Base-by-base conservation (phyloP, 2,329 filamentous ascomycete genomes). In the Fusarium nodosum region DNA sequence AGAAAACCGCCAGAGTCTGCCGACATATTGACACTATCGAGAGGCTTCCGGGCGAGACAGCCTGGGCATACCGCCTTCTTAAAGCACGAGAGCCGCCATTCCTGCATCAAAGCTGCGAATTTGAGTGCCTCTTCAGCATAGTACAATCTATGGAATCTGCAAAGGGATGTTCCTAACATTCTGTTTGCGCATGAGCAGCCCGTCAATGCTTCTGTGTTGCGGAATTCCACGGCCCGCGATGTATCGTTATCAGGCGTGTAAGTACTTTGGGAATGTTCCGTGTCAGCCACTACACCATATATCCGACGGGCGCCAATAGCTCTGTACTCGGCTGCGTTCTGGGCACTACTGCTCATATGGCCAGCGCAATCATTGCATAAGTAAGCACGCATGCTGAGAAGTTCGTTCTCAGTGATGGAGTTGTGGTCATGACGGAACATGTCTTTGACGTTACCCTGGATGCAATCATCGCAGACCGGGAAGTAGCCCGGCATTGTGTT, bases 121-220 rank as follows among this genome's bases (percentile, higher is more conserved):
- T 56, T 26, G 33, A 78, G 54, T 36, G 76, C 45, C 28, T 72
- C 42, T 18, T 75, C 41, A 31, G 75, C 65, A 57, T 77, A 75
- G 31, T 72, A 52, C 9, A 77, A 53, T 1, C 82, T 77, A 64
- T 83, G 81, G 20, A 72, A 67, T 31, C 44, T 67, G 72, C 82
- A 83, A 7, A 83, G 68, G 5, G 68, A 67, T 6, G 72, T 68
- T 15, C 55, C 66, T 18, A 81, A 50, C 3, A 83, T 54, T 60
- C 82, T 82, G 31, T 62, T 47, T 6, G 66, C 77, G 68, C 81
- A 83, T 7, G 66, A 33, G 66, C 81, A 83, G 2, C 81, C 81
- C 12, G 80, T 82, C 3, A 77, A 39, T 5, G 74, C 69, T 42
- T 68, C 59, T 22, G 52, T 42, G 10, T 33, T 56, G n/a, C 36